Conservation (phyloP, 2,329 filamentous ascomycete genomes). For the Monosporascus sp. region DNA sequence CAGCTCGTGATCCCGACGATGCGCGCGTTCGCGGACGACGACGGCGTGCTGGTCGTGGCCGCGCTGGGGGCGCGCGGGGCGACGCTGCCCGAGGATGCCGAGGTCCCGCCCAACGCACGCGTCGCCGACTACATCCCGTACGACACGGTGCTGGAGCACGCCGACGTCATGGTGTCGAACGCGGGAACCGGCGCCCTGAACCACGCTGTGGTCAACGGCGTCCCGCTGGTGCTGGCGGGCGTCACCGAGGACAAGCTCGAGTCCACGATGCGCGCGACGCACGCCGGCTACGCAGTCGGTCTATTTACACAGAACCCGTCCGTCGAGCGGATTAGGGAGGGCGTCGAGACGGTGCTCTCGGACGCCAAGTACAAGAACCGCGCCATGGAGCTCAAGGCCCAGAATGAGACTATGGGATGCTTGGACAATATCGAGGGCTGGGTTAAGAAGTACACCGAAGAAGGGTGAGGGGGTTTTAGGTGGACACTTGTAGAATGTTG, state of each 20-base stretch:
- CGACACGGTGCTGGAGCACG: slow-evolving; percentile 36
- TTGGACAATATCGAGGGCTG: slow-evolving; percentile 14
- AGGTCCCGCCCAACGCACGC: slow-evolving; percentile 32
- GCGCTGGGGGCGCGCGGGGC: slow-evolving; percentile 25
- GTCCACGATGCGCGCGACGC: slow-evolving; percentile 35
- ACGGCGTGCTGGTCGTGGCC: slow-evolving; percentile 32
- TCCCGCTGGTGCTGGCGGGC: slow-evolving; percentile 12
- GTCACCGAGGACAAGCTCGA: slow-evolving; percentile 24
- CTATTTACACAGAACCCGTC: slow-evolving; percentile 29
- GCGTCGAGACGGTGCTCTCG: slow-evolving; percentile 5
- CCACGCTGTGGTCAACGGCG: slow-evolving; percentile 9
- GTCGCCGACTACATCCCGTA: slow-evolving; percentile 45
- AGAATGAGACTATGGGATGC: slow-evolving; percentile 26
- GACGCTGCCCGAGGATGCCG: slow-evolving; percentile 13
- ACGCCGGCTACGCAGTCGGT: slow-evolving; percentile 40
- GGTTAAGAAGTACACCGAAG: slow-evolving; percentile 22
- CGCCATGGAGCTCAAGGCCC: slow-evolving; percentile 22
- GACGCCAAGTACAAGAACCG: slow-evolving; percentile 5
- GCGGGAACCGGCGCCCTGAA: slow-evolving; percentile 32
- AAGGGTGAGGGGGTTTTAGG: not conserved
- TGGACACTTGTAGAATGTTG: no score
- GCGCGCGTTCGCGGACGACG: slow-evolving; percentile 34
- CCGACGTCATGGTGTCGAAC: slow-evolving; percentile 23
- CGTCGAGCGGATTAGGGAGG: slow-evolving; percentile 5
- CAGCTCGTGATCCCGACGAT: slow-evolving; percentile 42